phyloP scores from a whole-genome alignment of 805 yeast species.

The Saccharomycopsis sp. region DNA sequence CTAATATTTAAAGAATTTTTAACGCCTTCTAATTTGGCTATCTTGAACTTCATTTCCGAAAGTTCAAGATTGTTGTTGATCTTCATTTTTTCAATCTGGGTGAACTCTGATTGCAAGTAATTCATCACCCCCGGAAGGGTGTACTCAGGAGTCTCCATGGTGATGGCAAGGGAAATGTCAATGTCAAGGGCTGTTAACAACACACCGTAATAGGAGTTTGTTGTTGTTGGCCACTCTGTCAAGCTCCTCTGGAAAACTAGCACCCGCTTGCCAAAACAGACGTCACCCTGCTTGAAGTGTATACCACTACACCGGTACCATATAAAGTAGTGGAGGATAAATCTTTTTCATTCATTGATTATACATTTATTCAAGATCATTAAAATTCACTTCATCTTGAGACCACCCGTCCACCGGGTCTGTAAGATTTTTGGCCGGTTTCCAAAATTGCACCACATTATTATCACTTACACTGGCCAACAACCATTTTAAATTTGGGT shows the following conservation, averaged over 20 bases:
- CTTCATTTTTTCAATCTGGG: slow-evolving; percentile 47
- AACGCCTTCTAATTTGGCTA: slow-evolving; percentile 44
- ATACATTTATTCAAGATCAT: slow-evolving; percentile 17
- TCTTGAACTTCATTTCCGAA: slow-evolving; percentile 45
- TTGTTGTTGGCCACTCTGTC: too few relatives aligned
- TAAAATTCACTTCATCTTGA: slow-evolving; percentile 19
- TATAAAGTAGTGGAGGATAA: too few relatives aligned
- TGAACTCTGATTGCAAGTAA: slow-evolving; percentile 52
- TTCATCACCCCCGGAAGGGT: slow-evolving; percentile 45
- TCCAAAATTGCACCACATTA: slow-evolving; percentile 37
- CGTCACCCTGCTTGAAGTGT: too few relatives aligned
- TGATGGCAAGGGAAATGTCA: too few relatives aligned
- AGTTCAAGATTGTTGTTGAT: slow-evolving; percentile 52
- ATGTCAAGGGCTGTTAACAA: too few relatives aligned
- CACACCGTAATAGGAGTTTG: too few relatives aligned
- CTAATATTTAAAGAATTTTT: slow-evolving; percentile 28
- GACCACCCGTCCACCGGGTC: slow-evolving; percentile 19
- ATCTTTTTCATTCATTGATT: too few relatives aligned
- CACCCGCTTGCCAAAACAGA: too few relatives aligned
- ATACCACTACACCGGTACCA: too few relatives aligned
- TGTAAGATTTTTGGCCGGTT: slow-evolving; percentile 28
- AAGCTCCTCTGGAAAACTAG: too few relatives aligned
- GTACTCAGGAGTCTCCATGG: too few relatives aligned
- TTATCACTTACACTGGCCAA: slow-evolving; percentile 46
- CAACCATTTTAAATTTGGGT: slow-evolving; percentile 56